Evolutionary conservation across 2,329 filamentous ascomycete genomes (phyloP).

Genomic region (Aspergillus novoparasiticus): DNA sequence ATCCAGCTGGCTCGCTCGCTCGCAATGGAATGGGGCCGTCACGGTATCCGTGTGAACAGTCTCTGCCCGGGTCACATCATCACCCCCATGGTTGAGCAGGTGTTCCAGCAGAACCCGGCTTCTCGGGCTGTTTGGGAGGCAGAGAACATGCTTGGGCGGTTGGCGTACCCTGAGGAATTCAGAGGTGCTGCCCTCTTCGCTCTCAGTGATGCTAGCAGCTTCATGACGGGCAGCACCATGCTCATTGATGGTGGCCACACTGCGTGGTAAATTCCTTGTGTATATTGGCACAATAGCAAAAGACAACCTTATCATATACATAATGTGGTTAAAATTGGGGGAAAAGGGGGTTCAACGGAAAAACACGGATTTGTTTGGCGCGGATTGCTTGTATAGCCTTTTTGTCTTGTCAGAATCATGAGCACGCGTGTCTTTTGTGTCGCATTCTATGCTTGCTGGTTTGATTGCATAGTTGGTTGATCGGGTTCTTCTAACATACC

Average conservation of each 20-base stretch:
- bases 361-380: neutral
- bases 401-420: neutral
- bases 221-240: slow-evolving; percentile 71
- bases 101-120: slow-evolving; percentile 77
- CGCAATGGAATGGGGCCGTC: slow-evolving; percentile 56
- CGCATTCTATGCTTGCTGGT: neutral
- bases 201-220: slow-evolving; percentile 67
- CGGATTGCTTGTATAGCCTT: neutral
- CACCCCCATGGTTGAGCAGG: slow-evolving; percentile 75
- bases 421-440: neutral
- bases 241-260: slow-evolving; percentile 72
- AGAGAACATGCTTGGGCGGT: slow-evolving; percentile 55
- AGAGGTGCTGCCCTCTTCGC: slow-evolving; percentile 69
- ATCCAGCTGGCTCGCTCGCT: slow-evolving; percentile 55
- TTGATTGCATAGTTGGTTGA: neutral
- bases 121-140: slow-evolving; percentile 44
- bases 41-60: slow-evolving; percentile 57
- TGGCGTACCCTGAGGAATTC: slow-evolving; percentile 61
- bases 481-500: neutral
- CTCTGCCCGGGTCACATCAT: slow-evolving; percentile 58
- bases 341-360: neutral
- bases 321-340: neutral
- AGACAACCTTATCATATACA: neutral
- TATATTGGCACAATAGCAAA: neutral
- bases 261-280: slow-evolving; percentile 38